Evolutionary conservation across 1,284 basidiomycete genomes (phyloP), one percentile per base, ranked within the genome.

Genomic region (Pyrrhoderma lamaoense): DNA sequence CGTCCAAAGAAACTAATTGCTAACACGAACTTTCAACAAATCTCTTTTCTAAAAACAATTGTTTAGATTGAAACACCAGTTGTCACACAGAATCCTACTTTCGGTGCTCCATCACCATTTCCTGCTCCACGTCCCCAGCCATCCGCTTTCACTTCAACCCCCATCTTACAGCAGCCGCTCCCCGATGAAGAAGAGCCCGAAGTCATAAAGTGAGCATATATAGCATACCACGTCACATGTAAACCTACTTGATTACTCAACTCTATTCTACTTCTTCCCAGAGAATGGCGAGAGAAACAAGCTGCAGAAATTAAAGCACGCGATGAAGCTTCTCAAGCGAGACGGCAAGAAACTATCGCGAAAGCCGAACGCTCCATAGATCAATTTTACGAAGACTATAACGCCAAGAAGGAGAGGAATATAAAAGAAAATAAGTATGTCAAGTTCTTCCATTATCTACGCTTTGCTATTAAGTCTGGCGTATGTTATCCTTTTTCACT

Each of bases 391-490:
- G 91, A 93, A 64, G 84, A 91, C 51, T 98, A 99, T 68, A 82
- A 93, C 52, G 75, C 78, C 57, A 88, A 91, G 73, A 97, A 96
- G 74, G 92, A 95, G 71, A 82, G 82, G 65, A 89, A 84, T 62
- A 98, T 99, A 61, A 76, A 87, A 46, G 85, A 93, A 67, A 99
- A 99, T 79, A 99, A 99, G 93, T 95, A 57, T 62, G 86, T 76
- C 35, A 52, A 18, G 11, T 34, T 39, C 14, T 42, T 25, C 8
- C 27, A 19, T 38, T 22, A 47, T 35, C 36, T 3, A 34, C 22
- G 45, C n/a, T n/a, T n/a, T n/a, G n/a, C n/a, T n/a, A n/a, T n/a
- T n/a, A n/a, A n/a, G n/a, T n/a, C n/a, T n/a, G n/a, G n/a, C n/a
- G n/a, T n/a, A n/a, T n/a, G 35, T 37, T 37, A 37, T 37, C 9